Evolutionary conservation across 495 filamentous ascomycete species (phyloP).

Genomic region (Daldinia concentrica): DNA sequence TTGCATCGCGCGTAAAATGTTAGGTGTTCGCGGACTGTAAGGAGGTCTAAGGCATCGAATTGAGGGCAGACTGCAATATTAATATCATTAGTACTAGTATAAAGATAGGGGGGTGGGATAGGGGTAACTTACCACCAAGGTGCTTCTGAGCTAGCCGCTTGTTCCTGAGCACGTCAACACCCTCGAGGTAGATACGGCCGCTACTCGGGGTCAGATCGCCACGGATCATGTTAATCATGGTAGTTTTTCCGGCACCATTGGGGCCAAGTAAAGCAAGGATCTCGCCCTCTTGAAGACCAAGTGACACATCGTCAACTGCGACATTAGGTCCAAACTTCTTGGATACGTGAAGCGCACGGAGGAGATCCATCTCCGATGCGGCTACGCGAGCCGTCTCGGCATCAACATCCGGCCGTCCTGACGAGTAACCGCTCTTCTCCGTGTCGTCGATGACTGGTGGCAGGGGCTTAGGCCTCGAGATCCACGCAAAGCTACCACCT

Average conservation of each 20-base stretch:
- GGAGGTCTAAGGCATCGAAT: constrained; percentile 66
- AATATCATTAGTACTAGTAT: background rate
- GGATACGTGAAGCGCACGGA: constrained; percentile 70
- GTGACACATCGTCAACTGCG: constrained; percentile 74
- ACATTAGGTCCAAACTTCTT: constrained; percentile 69
- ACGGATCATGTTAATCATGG: constrained; percentile 76
- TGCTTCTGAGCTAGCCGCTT: constrained; percentile 38
- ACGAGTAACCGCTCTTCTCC: constrained; percentile 22
- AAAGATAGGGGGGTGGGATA: background rate
- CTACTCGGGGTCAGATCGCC: constrained; percentile 69
- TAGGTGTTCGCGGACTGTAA: constrained; percentile 70
- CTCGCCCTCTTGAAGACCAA: constrained; percentile 71
- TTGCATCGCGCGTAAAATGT: constrained; percentile 69
- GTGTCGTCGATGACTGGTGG: constrained; percentile 24
- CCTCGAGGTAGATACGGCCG: constrained; percentile 72
- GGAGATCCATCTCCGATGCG: constrained; percentile 63
- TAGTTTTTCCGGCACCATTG: constrained; percentile 82
- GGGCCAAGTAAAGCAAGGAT: constrained; percentile 76
- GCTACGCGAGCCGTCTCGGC: constrained; percentile 58
- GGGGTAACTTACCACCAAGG: constrained; percentile 38
- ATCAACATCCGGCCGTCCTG: constrained; percentile 34
- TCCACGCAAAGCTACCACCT: constrained; percentile 59
- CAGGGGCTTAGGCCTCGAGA: constrained; percentile 37
- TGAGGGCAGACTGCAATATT: constrained; percentile 67
- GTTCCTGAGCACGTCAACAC: constrained; percentile 60